phyloP scores from a whole-genome alignment of 305 asterid genomes.

The Stenogyne calaminthoides region DNA sequence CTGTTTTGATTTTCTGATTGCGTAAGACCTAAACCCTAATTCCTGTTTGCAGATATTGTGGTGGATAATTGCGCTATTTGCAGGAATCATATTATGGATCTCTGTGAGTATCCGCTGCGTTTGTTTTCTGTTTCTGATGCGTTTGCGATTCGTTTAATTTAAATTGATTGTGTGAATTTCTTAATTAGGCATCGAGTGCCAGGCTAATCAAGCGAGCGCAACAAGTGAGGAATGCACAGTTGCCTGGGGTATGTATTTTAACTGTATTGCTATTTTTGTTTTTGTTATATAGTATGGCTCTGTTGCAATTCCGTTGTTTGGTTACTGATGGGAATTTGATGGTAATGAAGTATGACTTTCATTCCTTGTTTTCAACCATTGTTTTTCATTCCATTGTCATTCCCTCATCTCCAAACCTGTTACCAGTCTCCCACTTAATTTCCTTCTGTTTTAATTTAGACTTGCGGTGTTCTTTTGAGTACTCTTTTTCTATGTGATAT shows the following conservation, averaged over 20 bases:
- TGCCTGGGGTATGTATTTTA: slow-evolving; percentile 78
- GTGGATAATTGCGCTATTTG: slow-evolving; percentile 96
- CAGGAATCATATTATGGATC: slow-evolving; percentile 96
- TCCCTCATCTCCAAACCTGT: neutral
- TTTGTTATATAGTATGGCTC: neutral
- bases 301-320: neutral
- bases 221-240: slow-evolving; percentile 94
- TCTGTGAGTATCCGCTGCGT: slow-evolving; percentile 53
- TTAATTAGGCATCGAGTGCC: slow-evolving; percentile 83
- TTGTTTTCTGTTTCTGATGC: neutral
- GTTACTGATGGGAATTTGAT: neutral
- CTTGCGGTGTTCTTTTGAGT: neutral
- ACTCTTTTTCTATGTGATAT: neutral
- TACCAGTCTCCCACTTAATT: neutral
- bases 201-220: slow-evolving; percentile 94
- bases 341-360: neutral
- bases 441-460: neutral
- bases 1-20: neutral
- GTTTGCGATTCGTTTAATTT: slow-evolving; percentile 4
- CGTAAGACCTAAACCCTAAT: slow-evolving; percentile 30
- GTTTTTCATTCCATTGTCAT: neutral
- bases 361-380: too few relatives aligned
- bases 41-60: slow-evolving; percentile 66
- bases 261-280: neutral
- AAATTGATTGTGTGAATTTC: neutral